Evolutionary conservation across 2,329 filamentous ascomycete genomes (phyloP), one percentile per base, ranked within the genome.

Genomic region (Stachybotrys elegans): DNA sequence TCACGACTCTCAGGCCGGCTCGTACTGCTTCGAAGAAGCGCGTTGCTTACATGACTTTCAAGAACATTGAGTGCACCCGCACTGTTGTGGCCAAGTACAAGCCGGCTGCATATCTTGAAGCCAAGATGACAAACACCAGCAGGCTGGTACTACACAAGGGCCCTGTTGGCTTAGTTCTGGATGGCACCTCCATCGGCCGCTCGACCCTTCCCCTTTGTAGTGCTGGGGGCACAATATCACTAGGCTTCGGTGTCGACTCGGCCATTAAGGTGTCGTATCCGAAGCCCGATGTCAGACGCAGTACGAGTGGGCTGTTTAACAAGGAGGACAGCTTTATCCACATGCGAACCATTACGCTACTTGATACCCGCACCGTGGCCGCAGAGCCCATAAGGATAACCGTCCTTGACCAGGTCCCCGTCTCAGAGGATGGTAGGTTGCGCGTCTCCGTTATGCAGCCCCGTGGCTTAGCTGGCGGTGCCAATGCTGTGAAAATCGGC

Each of bases 11-110:
- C 6, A 53, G 61, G 1, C 74, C 77, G 1, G 69, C 67, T 9
- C 63, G 67, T 17, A 69, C 67, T 0, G 61, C 68, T 1, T 70
- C 67, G 13, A 75, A 76, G 54, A 77, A 81, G 57, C 76, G 76
- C 32, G 74, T 82, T 34, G 71, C 73, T 1, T 70, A 73, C 39
- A 60, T 79, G 39, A 53, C 62, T 4, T 73, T 79, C 46, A 58
- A 63, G 16, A 61, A 66, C 43, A 62, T 80, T 17, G 51, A 57
- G 22, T 78, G 81, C 57, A 70, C 67, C 36, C 72, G 78, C 57
- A 73, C 76, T 36, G 60, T 78, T 23, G 69, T 82, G 7, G 71
- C 76, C 42, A 82, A 82, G 60, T 71, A 78, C 49, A 73, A 73
- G 47, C 68, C 73, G 2, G 72, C 67, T 4, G 78, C 78, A 3